phyloP scores from a whole-genome alignment of 345 rosid genomes.

The Citrus cavaleriei region DNA sequence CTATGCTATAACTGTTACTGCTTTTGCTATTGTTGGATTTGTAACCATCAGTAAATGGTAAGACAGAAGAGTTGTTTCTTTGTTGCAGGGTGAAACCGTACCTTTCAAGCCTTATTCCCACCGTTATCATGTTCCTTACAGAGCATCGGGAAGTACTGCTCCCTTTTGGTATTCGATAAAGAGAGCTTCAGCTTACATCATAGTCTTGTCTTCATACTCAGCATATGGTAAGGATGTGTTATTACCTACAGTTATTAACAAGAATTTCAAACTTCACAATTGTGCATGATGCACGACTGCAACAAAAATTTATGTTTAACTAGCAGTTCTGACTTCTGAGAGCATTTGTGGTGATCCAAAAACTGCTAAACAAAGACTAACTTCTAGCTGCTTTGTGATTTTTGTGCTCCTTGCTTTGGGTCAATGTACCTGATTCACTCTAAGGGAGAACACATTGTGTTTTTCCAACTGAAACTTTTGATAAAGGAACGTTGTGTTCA shows the following conservation, averaged over 20 bases:
- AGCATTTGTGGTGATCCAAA: neutral
- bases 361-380: neutral
- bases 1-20: neutral
- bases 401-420: neutral
- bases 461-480: neutral
- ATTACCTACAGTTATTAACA: neutral
- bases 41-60: neutral
- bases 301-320: neutral
- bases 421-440: neutral
- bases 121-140: slow-evolving; percentile 72
- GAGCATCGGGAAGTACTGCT: slow-evolving; percentile 60
- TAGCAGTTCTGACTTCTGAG: neutral
- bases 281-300: neutral
- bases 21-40: neutral
- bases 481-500: neutral
- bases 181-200: slow-evolving; percentile 84
- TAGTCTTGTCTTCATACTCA: slow-evolving; percentile 83
- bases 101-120: slow-evolving; percentile 75
- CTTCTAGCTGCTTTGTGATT: neutral
- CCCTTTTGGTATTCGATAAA: slow-evolving; percentile 96
- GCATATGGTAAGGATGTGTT: slow-evolving; percentile 57
- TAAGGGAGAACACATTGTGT: neutral
- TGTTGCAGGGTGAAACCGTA: slow-evolving; percentile 70
- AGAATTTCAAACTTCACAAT: neutral
- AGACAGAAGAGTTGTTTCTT: neutral